A percentile compares a stretch with the other conserved stretches of the same genome.
Conservation (phyloP, 257 asterid genomes). For the Thymus mandschuricus region DNA sequence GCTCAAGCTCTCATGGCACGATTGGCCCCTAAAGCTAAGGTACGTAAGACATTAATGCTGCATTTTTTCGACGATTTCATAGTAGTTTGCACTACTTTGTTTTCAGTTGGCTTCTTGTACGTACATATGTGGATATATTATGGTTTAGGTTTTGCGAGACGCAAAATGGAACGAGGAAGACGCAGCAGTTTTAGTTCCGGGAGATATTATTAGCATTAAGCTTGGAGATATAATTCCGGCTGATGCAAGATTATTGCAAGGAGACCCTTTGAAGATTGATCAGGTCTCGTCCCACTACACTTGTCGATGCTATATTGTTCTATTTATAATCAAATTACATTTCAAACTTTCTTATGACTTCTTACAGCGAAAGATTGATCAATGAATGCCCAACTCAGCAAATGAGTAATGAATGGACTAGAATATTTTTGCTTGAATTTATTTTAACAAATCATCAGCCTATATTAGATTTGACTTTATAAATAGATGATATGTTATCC, state of each 20-base stretch:
- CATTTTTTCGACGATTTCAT: neutral
- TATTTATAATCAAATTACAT: neutral
- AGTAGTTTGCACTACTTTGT: neutral
- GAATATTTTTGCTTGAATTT: too few relatives aligned
- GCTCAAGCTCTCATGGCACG: slow-evolving; percentile 78
- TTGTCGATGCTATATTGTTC: neutral
- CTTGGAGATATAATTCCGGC: slow-evolving; percentile 82
- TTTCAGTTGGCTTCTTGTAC: neutral
- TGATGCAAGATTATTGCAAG: slow-evolving; percentile 77
- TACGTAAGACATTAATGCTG: neutral
- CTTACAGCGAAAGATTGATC: neutral
- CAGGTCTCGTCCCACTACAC: slow-evolving; percentile 30
- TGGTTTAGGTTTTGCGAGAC: slow-evolving; percentile 36
- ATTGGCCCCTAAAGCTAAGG: slow-evolving; percentile 73
- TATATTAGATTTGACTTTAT: too few relatives aligned
- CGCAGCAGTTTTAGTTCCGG: slow-evolving; percentile 72
- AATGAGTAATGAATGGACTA: neutral
- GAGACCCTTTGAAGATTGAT: slow-evolving; percentile 78
- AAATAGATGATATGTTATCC: too few relatives aligned
- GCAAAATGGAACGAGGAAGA: slow-evolving; percentile 69
- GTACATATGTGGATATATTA: neutral
- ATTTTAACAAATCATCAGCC: too few relatives aligned
- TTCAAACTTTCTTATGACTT: neutral
- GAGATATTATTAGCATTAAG: slow-evolving; percentile 68
- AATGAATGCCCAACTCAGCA: neutral